These are phyloP conservation scores for Hordeum vulgare DNA, from an alignment of 176 grass and related monocot genomes.

Conservation along the genomic window MorexV3_pseudomolecules_assembly NC_058518.1:94670141-94670640, in stretches of 20 bases:
- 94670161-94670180: constrained; percentile 83
- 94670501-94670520: too few relatives aligned
- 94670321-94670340: neutral
- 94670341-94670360: neutral
- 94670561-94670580: too few relatives aligned
- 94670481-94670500: too few relatives aligned
- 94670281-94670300: neutral
- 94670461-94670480: too few relatives aligned
- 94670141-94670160: constrained; percentile 71
- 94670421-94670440: too few relatives aligned
- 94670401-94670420: too few relatives aligned
- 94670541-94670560: too few relatives aligned
- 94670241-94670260: neutral
- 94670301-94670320: neutral
- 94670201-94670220: constrained; percentile 23
- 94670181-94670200: constrained; percentile 56
- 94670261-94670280: neutral
- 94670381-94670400: neutral
- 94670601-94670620: too few relatives aligned
- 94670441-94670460: too few relatives aligned
- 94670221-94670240: neutral
- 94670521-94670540: too few relatives aligned
- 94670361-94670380: neutral
- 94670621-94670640: too few relatives aligned
- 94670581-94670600: too few relatives aligned